These are phyloP conservation scores for Aspergillus ibericus DNA, from an alignment of 2,329 filamentous ascomycete species.

Conservation along the genomic window DNA sequence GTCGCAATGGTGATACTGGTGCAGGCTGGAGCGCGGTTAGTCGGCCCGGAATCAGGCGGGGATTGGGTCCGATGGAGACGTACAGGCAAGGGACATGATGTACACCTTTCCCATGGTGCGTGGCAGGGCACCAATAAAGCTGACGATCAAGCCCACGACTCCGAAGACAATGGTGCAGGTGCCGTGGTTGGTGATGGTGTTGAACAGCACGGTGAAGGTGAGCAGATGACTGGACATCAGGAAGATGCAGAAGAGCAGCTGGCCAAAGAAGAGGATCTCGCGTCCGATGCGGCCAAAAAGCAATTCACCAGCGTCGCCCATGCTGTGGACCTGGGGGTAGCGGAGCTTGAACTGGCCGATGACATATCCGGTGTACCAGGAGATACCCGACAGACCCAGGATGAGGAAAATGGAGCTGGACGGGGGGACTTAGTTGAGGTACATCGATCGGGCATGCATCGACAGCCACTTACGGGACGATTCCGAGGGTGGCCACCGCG, in stretches of 20 bases:
- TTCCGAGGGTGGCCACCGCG: constrained; percentile 53
- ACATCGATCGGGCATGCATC: background rate
- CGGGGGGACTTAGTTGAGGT: background rate
- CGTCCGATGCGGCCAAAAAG: constrained; percentile 62
- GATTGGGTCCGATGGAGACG: constrained; percentile 9
- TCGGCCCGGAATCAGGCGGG: background rate
- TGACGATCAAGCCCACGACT: constrained; percentile 58
- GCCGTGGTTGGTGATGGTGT: constrained; percentile 60
- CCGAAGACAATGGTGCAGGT: constrained; percentile 65
- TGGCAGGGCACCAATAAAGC: constrained; percentile 59
- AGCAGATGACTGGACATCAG: constrained; percentile 69
- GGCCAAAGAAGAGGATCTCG: constrained; percentile 62
- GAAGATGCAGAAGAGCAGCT: constrained; percentile 65
- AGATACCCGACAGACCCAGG: constrained; percentile 53
- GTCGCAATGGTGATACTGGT: constrained; percentile 59
- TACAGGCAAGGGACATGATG: constrained; percentile 60
- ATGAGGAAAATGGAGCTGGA: constrained; percentile 54
- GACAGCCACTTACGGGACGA: constrained; percentile 48
- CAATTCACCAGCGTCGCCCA: constrained; percentile 66
- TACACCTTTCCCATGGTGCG: constrained; percentile 63
- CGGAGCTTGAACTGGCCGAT: constrained; percentile 59
- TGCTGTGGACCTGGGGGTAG: constrained; percentile 62
- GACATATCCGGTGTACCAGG: constrained; percentile 61
- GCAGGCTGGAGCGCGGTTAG: constrained; percentile 49
- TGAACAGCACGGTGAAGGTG: constrained; percentile 68